Evolutionary conservation across 805 yeast species (phyloP).

Genomic region (Diddensiella transvaalensis): DNA sequence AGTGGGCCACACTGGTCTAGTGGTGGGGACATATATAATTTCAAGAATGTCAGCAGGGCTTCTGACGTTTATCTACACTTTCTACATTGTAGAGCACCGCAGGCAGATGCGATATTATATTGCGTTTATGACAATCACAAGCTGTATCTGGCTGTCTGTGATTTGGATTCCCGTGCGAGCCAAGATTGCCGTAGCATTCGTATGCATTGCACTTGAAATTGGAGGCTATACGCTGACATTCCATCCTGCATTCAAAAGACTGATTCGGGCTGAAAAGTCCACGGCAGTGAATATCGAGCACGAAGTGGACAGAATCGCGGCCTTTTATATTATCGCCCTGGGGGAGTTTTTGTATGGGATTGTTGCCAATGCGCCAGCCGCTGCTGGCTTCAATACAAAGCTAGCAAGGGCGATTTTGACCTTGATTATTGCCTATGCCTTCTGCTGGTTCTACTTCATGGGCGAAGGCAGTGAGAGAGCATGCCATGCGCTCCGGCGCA

Average conservation of each 20-base stretch:
- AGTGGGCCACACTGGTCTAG: constrained; percentile 37
- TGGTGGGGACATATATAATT: constrained; percentile 47
- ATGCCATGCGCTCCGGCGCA: constrained; percentile 52
- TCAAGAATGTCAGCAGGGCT: constrained; percentile 42
- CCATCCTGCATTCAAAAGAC: constrained; percentile 47
- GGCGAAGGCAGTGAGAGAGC: constrained; percentile 50
- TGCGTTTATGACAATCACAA: constrained; percentile 33
- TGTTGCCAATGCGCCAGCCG: constrained; percentile 48
- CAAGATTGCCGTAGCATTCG: constrained; percentile 45
- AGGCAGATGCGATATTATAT: constrained; percentile 46
- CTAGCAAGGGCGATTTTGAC: constrained; percentile 49
- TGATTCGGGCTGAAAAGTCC: constrained; percentile 42
- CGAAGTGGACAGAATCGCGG: constrained; percentile 57
- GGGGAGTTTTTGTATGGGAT: constrained; percentile 59
- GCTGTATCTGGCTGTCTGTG: constrained; percentile 49
- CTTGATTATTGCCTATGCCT: constrained; percentile 45
- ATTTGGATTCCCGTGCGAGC: constrained; percentile 46
- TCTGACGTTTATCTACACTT: constrained; percentile 39
- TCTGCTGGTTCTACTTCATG: constrained; percentile 53
- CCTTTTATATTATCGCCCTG: constrained; percentile 59
- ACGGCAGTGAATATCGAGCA: constrained; percentile 66
- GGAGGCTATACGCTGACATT: constrained; percentile 36
- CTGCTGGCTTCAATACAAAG: constrained; percentile 42
- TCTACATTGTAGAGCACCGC: constrained; percentile 43
- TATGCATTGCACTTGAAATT: constrained; percentile 43